These are phyloP conservation scores for Ascochyta fabae DNA, from an alignment of 2,329 filamentous ascomycete genomes.

Conservation along the genomic window DNA sequence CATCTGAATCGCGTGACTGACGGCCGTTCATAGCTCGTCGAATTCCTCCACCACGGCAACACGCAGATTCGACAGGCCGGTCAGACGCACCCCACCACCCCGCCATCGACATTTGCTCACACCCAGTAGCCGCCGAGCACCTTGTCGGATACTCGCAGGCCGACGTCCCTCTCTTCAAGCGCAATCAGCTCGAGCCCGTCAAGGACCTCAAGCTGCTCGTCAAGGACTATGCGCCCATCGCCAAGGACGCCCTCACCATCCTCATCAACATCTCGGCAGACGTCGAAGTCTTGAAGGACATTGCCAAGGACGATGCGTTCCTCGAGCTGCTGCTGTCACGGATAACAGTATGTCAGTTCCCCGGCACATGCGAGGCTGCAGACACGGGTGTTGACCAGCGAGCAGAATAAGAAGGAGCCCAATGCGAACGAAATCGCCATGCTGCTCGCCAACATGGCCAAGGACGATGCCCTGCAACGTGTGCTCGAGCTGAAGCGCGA, in stretches of 20 bases:
- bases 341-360: conserved; percentile 73
- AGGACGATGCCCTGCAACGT: conserved; percentile 74
- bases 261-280: conserved; percentile 87
- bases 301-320: conserved; percentile 82
- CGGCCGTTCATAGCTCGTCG: conserved; percentile 70
- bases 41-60: conserved; percentile 91
- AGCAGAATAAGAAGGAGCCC: conserved; percentile 73
- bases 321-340: conserved; percentile 74
- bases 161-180: conserved; percentile 84
- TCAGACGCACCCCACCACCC: conserved; percentile 50
- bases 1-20: neutral
- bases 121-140: conserved; percentile 74
- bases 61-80: conserved; percentile 85
- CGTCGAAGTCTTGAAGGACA: conserved; percentile 71
- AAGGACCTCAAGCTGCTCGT: conserved; percentile 87
- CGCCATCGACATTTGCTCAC: conserved; percentile 25
- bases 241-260: conserved; percentile 90
- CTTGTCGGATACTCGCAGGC: conserved; percentile 82
- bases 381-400: conserved; percentile 10
- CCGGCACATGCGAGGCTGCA: neutral
- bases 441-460: conserved; percentile 90
- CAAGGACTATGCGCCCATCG: conserved; percentile 85
- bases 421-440: conserved; percentile 88
- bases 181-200: conserved; percentile 76
- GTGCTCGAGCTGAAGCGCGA: conserved; percentile 73